Base-by-base conservation (phyloP, 2,329 filamentous ascomycete genomes). In the Elsinoe arachidis region DNA sequence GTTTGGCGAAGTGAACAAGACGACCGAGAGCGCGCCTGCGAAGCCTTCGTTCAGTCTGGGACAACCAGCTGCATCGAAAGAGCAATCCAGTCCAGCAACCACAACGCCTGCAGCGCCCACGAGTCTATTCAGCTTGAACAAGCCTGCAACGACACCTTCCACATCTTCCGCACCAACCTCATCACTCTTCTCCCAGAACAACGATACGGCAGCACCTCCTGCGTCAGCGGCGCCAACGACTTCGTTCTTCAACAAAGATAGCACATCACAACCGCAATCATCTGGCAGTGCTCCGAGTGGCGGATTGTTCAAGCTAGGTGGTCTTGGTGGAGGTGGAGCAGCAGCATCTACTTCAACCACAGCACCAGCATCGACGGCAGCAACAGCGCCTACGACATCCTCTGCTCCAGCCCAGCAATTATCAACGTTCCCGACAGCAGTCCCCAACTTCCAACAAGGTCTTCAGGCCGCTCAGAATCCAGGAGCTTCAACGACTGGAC, bases 401-500 rank as follows among this genome's bases (percentile, higher is more conserved):
- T 26, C 35, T 11, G 33, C 47, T 11, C 55, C 62, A 7, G 39
- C 62, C 17, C 53, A 58, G 34, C 23, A 43, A 37, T 51, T 55
- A 33, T 41, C 55, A 21, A 35, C 55, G 23, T 26, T 56, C 26
- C 37, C 71, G n/a, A 59, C 70, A 19, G 63, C 70, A 15, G 58
- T 59, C 6, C n/a, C 72, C 21, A 77, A 69, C 26, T 74, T 92
- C 51, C 26, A 30, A 30, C 26, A 30, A 30, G 26, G 26, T 30
- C 26, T 30, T 30, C 26, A 30, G 26, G 26, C 26, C 26, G 26
- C 26, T 9, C 26, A 30, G 9, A 30, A 30, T 30, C 26, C 26
- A 30, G 84, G 83, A 15, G 83, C 85, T 26, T 95, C 90, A 1
- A 95, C 88, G 2, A 78, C 83, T 34, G 91, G 91, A 0, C 90